Percentiles rank a stretch among this genome's conserved stretches.
Evolutionary conservation across 2,329 filamentous ascomycete species (phyloP).

Genomic region (Aspergillus latus): DNA sequence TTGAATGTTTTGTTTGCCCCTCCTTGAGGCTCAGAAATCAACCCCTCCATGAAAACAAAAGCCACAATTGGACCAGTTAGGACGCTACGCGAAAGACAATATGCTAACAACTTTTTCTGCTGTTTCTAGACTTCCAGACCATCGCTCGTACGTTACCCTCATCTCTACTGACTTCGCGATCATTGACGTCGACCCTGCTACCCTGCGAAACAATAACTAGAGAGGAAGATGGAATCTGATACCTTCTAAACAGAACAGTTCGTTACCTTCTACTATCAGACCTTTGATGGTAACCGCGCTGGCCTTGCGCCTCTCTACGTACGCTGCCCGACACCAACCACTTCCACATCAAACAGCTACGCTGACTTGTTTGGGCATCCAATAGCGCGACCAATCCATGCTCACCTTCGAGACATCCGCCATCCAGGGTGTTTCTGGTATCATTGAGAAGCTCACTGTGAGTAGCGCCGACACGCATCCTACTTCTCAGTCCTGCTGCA

Average conservation of each 20-base stretch:
- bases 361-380: slow-evolving; percentile 16
- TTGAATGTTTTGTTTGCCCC: slow-evolving; percentile 23
- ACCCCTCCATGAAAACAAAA: slow-evolving; percentile 17
- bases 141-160: slow-evolving; percentile 41
- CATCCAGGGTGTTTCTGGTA: slow-evolving; percentile 62
- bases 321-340: slow-evolving; percentile 38
- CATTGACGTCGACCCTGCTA: not conserved
- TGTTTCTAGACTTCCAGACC: slow-evolving; percentile 34
- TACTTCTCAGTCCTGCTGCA: not conserved
- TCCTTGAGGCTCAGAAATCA: slow-evolving; percentile 18
- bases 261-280: slow-evolving; percentile 84
- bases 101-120: not conserved
- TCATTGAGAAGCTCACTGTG: slow-evolving; percentile 81
- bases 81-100: slow-evolving; percentile 16
- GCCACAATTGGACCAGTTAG: not conserved
- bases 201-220: not conserved
- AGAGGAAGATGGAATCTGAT: slow-evolving; percentile 20
- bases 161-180: not conserved
- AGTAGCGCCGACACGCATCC: slow-evolving; percentile 29
- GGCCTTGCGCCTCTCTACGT: slow-evolving; percentile 75
- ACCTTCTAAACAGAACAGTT: slow-evolving; percentile 68
- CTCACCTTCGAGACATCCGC: slow-evolving; percentile 82
- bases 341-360: not conserved
- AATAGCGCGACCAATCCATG: slow-evolving; percentile 79
- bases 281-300: slow-evolving; percentile 73